Evolutionary conservation across 73 alveolate species (phyloP).

Genomic region (Halteria grandinella): DNA sequence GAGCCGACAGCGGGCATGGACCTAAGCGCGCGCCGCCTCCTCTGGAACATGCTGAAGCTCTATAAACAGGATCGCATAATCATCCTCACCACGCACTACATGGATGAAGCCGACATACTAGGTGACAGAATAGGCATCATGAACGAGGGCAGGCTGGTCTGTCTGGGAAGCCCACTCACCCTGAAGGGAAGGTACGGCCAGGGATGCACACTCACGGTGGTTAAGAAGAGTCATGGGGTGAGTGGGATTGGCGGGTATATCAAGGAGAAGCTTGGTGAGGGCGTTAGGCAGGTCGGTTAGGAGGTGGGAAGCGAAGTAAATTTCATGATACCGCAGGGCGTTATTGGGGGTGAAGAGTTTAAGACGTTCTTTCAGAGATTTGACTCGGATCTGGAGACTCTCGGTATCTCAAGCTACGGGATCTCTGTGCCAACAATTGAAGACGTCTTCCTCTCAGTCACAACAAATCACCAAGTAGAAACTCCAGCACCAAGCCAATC

Average conservation of each 20-base stretch:
- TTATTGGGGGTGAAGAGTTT: slow-evolving; percentile 31
- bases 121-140: slow-evolving; percentile 80
- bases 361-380: slow-evolving; percentile 52
- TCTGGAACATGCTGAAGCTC: slow-evolving; percentile 89
- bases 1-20: slow-evolving; percentile 96
- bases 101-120: slow-evolving; percentile 82
- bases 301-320: slow-evolving; percentile 63
- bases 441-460: slow-evolving; percentile 93
- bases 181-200: slow-evolving; percentile 86
- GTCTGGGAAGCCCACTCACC: slow-evolving; percentile 85
- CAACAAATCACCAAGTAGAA: slow-evolving; percentile 49
- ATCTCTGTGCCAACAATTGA: slow-evolving; percentile 92
- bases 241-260: slow-evolving; percentile 43
- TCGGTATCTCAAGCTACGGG: slow-evolving; percentile 54
- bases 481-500: too few species aligned
- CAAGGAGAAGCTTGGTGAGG: slow-evolving; percentile 23
- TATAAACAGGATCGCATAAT: slow-evolving; percentile 83
- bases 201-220: slow-evolving; percentile 80
- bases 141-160: slow-evolving; percentile 71
- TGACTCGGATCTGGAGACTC: slow-evolving; percentile 50
- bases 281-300: slow-evolving; percentile 39
- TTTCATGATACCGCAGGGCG: slow-evolving; percentile 63
- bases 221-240: too few species aligned
- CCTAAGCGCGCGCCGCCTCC: slow-evolving; percentile 84
- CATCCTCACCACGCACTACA: slow-evolving; percentile 80